Evolutionary conservation across 179 eudicot genomes (phyloP), one percentile per base, ranked within the genome.

Genomic region (Pouteria campechiana): DNA sequence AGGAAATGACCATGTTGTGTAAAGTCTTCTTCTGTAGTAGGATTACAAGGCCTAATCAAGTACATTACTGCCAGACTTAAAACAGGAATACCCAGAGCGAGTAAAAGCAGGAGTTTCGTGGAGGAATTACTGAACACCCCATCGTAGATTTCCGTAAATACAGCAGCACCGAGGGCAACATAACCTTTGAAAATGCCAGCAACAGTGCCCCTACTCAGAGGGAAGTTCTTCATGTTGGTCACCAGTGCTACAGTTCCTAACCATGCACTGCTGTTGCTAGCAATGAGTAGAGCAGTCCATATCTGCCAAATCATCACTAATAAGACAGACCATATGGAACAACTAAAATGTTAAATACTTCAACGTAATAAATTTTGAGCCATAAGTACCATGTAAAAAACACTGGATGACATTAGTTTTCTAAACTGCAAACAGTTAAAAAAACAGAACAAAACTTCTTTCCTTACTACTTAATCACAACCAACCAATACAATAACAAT

Each of bases 101-200:
- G 78, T 44, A 81, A 70, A 2, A 84, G 68, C 25, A 81, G 27
- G n/a, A 80, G 73, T 4, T 53, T 30, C 12, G 88, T 39, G 45
- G 77, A 75, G 3, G 93, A 81, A 17, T 58, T 48, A 10, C 59
- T 17, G 9, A 88, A 85, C 41, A 73, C 62, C 69, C 65, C 58
- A 21, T 48, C 68, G 50, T 66, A 78, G 12, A 84, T 43, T 32
- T 73, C 93, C 5, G 93, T 81, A 47, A 46, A 84, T 6, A 88
- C 76, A 20, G 88, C 85, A 27, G 93, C 97, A 78, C 95, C 76
- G 5, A 84, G 55, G 13, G 93, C 97, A 4, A 62, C 37, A 28
- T 84, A 88, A 15, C 94, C 97, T 65, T 88, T 88, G 10, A 84
- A 76, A 51, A 88, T 67, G 21, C 97, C 97, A 15, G 93, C 82